Base-by-base conservation (phyloP, 2,329 filamentous ascomycete genomes). In the Calonectria honghensis region DNA sequence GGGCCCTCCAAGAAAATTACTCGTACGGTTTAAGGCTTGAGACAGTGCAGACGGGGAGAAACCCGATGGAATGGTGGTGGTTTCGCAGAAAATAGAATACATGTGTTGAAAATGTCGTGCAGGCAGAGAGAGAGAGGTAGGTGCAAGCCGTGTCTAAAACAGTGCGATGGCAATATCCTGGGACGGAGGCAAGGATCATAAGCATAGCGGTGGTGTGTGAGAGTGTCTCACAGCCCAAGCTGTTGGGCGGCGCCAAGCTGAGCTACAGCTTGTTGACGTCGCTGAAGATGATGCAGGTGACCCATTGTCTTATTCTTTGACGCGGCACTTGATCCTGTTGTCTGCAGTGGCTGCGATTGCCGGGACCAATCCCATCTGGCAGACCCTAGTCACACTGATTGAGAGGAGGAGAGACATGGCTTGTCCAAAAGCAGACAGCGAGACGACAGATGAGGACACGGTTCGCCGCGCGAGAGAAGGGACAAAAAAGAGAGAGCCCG, bases 21-120 rank as follows among this genome's bases (percentile, higher is more conserved):
- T 63, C 57, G 57, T 24, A 63, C 35, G 35, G 35, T 63, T 63
- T 63, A 63, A 63, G 37, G 57, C 57, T 37, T 63, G 57, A 63
- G 16, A 63, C 57, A 63, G 6, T 24, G 14, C 35, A 63, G 35
- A 63, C 41, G 35, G 18, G 35, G 57, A 63, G 57, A 63, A 24
- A 63, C 57, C 57, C 3, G 57, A 41, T 41, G 57, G 57, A 63
- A 63, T 63, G 57, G 39, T 24, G 35, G 37, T 41, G 37, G 57
- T 41, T 63, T 63, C n/a, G 57, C 27, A 41, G 57, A 63, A 63
- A 63, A 63, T 63, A 63, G 57, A 41, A 63, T 63, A 63, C 57
- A 63, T 63, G 57, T 63, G 57, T 24, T 41, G 24, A 24, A 63
- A 63, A 63, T 63, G 57, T 63, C 57, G 37, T 63, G 57, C 57